Evolutionary conservation across 345 rosid genomes (phyloP).

Genomic region (Salix koriyanagi): DNA sequence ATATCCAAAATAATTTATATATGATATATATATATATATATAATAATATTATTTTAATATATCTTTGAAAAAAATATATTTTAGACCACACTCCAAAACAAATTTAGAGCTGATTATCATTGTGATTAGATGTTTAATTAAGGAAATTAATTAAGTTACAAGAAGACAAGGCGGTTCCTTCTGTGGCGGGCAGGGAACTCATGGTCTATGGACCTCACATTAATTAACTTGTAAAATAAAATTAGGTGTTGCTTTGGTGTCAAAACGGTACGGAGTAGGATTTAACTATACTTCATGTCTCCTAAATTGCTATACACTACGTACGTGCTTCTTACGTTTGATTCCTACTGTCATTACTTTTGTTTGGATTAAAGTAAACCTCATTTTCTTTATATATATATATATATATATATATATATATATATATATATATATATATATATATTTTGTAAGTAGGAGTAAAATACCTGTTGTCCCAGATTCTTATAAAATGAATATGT

Average conservation of each 20-base stretch:
- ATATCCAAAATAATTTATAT: no score
- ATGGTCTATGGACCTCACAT: not conserved
- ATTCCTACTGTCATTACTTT: not conserved
- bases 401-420: no score
- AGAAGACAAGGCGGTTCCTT: not conserved
- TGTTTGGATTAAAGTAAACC: no score
- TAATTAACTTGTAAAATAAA: slow-evolving; percentile 6
- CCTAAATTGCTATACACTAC: not conserved
- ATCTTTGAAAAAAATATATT: no score
- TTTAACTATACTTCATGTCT: not conserved
- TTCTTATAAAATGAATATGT: no score
- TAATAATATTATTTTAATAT: no score
- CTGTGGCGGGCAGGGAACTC: not conserved
- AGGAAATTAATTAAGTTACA: not conserved
- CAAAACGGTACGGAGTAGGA: not conserved
- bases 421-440: no score
- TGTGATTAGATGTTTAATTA: not conserved
- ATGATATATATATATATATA: no score
- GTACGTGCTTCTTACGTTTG: not conserved
- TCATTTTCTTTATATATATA: no score
- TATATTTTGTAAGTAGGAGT: no score
- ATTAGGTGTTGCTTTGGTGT: not conserved
- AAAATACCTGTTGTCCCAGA: no score
- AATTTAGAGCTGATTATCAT: not conserved
- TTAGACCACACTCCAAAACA: no score